A percentile compares a stretch with the other conserved stretches of the same genome.
Conservation (phyloP, 1,284 basidiomycete species). For the Phaffia rhodozyma region DNA sequence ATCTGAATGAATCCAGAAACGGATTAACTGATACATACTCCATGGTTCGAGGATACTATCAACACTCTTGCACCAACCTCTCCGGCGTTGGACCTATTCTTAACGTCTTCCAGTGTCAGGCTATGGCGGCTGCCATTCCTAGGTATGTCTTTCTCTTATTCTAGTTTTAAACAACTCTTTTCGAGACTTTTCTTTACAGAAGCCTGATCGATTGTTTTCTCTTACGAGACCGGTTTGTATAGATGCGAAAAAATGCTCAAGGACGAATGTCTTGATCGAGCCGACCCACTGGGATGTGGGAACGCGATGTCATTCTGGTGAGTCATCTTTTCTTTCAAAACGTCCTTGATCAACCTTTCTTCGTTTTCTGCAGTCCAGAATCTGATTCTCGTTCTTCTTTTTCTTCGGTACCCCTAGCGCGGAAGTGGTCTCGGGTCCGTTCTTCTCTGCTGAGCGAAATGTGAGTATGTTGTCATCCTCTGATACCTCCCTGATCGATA, state of each 20-base stretch:
- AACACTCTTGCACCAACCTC: slow-evolving; percentile 15
- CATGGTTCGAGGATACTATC: slow-evolving; percentile 13
- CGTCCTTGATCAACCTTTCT: no score
- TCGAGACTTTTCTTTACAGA: no score
- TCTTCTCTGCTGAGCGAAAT: slow-evolving; percentile 31
- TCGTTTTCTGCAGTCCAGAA: no score
- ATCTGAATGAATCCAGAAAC: no score
- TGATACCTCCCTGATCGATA: neutral
- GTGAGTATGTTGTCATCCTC: slow-evolving; percentile 14
- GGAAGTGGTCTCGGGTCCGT: slow-evolving; percentile 31
- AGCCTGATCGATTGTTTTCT: no score
- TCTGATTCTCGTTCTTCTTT: neutral
- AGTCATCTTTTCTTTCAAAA: neutral
- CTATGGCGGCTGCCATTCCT: slow-evolving; percentile 13
- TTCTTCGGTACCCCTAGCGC: slow-evolving; percentile 26
- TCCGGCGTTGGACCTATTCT: slow-evolving; percentile 6
- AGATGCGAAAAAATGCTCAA: slow-evolving; percentile 43
- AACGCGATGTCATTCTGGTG: slow-evolving; percentile 24
- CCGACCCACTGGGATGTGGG: slow-evolving; percentile 25
- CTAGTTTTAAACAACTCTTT: neutral
- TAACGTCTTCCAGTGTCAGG: slow-evolving; percentile 2
- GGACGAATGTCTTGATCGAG: slow-evolving; percentile 24
- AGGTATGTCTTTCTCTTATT: neutral
- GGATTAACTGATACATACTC: neutral
- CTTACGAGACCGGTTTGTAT: no score